Conservation (phyloP, 257 asterid species). For the Scutellaria baicalensis region DNA sequence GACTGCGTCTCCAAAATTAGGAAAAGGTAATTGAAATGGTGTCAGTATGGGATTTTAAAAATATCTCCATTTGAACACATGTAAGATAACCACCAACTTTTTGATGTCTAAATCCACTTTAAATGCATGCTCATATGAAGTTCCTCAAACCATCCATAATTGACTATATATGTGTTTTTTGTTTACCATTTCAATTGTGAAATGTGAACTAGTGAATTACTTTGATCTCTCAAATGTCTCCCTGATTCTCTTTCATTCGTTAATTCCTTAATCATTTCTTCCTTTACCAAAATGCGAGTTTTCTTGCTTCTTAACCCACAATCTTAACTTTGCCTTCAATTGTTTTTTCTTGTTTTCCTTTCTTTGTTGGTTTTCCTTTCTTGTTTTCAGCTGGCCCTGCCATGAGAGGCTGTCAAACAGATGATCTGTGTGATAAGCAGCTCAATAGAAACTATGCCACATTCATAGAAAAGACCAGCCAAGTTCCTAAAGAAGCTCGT, state of each 20-base stretch:
- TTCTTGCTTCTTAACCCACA: background rate
- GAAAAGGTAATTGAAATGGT: slow-evolving; percentile 65
- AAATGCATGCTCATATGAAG: background rate
- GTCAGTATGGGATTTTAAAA: slow-evolving; percentile 9
- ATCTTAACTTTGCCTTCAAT: background rate
- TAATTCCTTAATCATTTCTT: background rate
- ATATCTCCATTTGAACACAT: background rate
- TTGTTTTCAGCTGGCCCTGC: background rate
- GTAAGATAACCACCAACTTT: background rate
- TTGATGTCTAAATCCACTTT: background rate
- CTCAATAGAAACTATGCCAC: background rate
- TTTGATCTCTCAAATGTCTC: slow-evolving; percentile 5
- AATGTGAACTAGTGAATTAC: background rate
- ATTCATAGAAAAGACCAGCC: background rate
- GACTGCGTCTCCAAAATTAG: slow-evolving; percentile 95
- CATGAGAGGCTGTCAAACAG: background rate
- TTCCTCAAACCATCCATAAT: background rate
- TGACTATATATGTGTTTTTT: background rate
- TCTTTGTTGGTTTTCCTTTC: background rate
- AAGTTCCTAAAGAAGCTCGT: background rate
- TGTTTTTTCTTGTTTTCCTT: background rate
- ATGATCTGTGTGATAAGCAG: background rate
- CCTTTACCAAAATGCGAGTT: background rate
- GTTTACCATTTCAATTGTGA: background rate
- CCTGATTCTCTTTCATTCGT: background rate